Conservation (phyloP, 768 basidiomycete species). For the Boletus vermiculosoides region DNA sequence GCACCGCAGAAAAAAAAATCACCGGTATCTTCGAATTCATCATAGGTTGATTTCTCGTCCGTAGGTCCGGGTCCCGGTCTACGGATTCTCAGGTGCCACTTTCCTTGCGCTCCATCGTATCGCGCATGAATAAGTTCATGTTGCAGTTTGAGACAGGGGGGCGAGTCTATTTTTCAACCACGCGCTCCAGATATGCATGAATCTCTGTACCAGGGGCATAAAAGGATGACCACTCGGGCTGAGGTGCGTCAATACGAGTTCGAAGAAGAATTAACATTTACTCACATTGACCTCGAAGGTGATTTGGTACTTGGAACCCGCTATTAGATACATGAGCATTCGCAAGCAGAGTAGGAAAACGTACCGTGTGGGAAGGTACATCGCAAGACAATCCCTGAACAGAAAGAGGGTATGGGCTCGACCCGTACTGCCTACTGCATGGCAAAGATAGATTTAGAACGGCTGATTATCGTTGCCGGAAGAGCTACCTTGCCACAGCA, state of each 20-base stretch:
- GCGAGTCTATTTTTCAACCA: slow-evolving; percentile 58
- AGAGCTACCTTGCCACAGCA: no score
- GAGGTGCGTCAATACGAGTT: background rate
- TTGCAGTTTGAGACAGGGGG: slow-evolving; percentile 51
- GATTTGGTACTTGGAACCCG: slow-evolving; percentile 48
- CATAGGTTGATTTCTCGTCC: slow-evolving; percentile 27
- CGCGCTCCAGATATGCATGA: slow-evolving; percentile 47
- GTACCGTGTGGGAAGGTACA: slow-evolving; percentile 54
- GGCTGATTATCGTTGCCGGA: no score
- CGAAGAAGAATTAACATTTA: background rate
- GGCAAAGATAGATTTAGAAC: background rate
- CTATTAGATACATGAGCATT: background rate
- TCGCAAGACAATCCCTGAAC: slow-evolving; percentile 57
- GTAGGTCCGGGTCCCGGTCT: slow-evolving; percentile 23
- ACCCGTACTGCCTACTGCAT: background rate
- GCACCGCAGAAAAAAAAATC: slow-evolving; percentile 59
- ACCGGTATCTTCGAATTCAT: slow-evolving; percentile 50
- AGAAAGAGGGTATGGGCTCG: background rate
- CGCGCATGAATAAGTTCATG: slow-evolving; percentile 53
- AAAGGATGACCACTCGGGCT: slow-evolving; percentile 62
- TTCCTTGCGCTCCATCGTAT: slow-evolving; percentile 49
- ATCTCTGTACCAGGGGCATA: slow-evolving; percentile 63
- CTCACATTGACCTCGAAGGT: slow-evolving; percentile 54
- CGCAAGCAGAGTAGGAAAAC: slow-evolving; percentile 9
- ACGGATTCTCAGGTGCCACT: slow-evolving; percentile 55